A percentile compares a stretch with the other conserved stretches of the same genome.
These are phyloP conservation scores for Prunus fruticosa DNA, from an alignment of 306 rosid species.

Conservation along the genomic window DNA sequence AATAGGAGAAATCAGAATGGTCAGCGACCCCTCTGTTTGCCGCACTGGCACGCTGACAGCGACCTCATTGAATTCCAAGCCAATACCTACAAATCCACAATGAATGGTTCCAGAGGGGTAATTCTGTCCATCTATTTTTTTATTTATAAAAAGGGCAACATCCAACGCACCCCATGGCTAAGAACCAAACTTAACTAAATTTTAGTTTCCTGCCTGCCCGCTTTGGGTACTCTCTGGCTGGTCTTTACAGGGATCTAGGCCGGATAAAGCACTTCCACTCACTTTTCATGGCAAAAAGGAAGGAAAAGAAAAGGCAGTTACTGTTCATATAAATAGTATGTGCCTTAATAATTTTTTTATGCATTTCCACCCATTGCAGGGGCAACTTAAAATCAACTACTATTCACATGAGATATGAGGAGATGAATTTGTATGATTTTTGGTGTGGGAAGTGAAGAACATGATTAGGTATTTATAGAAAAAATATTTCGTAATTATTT, in stretches of 20 bases:
- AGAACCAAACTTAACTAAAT: constrained; percentile 13
- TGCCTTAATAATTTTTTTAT: no score
- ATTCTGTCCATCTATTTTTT: not conserved
- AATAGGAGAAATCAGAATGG: constrained; percentile 3
- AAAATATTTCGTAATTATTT: no score
- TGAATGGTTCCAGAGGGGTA: not conserved
- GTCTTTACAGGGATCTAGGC: not conserved
- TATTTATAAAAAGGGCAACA: not conserved
- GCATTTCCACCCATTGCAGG: rapidly evolving
- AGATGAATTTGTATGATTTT: no score
- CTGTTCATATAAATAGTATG: rapidly evolving
- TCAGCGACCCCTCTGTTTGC: constrained; percentile 13
- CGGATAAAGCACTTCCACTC: not conserved
- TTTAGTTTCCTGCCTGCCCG: not conserved
- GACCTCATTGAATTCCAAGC: constrained; percentile 3
- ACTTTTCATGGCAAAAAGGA: no score
- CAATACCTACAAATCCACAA: not conserved
- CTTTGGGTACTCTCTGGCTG: not conserved
- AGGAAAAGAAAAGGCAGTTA: rapidly evolving
- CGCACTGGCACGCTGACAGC: constrained; percentile 11
- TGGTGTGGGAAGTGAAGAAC: no score
- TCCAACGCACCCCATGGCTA: constrained; percentile 7
- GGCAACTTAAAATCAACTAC: rapidly evolving
- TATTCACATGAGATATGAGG: no score
- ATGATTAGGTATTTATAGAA: no score